A percentile compares a stretch with the other conserved stretches of the same genome.
Evolutionary conservation across 805 yeast genomes (phyloP).

Genomic region (Cephaloascus fragrans): DNA sequence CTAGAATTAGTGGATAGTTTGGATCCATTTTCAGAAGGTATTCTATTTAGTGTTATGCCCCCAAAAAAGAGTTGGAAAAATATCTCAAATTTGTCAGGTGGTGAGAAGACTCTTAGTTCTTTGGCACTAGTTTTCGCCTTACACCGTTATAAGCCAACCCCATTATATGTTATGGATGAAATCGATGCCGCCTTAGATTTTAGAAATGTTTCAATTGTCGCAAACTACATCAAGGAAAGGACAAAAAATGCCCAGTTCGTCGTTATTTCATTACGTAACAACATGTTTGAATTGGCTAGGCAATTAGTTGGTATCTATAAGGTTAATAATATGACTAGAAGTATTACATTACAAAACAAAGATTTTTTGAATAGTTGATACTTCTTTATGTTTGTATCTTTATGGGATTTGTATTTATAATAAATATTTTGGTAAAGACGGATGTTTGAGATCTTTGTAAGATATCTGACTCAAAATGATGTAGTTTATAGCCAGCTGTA

Average conservation of each 20-base stretch:
- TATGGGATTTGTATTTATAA: no score
- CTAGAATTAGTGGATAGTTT: constrained; percentile 88
- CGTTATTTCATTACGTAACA: constrained; percentile 89
- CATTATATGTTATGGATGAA: constrained; percentile 97
- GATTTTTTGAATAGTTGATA: constrained; percentile 25
- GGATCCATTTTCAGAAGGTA: constrained; percentile 98
- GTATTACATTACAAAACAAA: constrained; percentile 66
- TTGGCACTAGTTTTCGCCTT: constrained; percentile 93
- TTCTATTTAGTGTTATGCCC: constrained; percentile 95
- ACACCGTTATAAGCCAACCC: constrained; percentile 94
- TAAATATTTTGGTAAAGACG: no score
- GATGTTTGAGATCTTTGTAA: no score
- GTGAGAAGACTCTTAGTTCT: constrained; percentile 93
- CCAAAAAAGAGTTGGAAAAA: constrained; percentile 98
- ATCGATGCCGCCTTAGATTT: constrained; percentile 98
- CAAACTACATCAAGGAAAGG: constrained; percentile 90
- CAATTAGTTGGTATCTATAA: constrained; percentile 94
- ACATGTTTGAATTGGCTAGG: constrained; percentile 95
- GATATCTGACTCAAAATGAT: no score
- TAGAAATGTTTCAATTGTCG: constrained; percentile 93
- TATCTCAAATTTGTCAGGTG: constrained; percentile 91
- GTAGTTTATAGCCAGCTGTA: no score
- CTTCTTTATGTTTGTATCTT: no score
- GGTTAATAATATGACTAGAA: constrained; percentile 80
- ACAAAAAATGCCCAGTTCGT: constrained; percentile 95